Evolutionary conservation across 352 stramenopile species (phyloP).

Genomic region (Pythium utonaiense): DNA sequence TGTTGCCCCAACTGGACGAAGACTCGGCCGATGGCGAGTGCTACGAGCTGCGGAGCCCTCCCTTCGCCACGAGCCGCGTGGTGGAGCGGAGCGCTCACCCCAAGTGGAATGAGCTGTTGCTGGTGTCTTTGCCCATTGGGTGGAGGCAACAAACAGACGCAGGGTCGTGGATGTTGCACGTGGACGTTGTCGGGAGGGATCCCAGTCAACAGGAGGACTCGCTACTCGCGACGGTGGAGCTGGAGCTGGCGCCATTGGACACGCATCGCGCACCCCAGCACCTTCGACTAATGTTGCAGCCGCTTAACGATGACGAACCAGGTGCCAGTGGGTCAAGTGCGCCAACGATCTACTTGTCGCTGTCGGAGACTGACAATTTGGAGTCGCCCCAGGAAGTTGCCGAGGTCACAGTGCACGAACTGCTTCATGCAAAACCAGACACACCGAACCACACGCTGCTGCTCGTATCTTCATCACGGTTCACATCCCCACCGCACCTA

Average conservation of each 20-base stretch:
- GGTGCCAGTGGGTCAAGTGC: neutral
- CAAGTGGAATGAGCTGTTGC: constrained; percentile 69
- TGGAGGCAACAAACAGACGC: constrained; percentile 25
- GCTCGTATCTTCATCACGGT: neutral
- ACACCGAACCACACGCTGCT: neutral
- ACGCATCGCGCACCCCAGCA: neutral
- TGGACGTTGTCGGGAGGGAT: constrained; percentile 65
- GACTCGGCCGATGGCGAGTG: constrained; percentile 10
- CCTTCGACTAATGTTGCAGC: constrained; percentile 7
- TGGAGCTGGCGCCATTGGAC: constrained; percentile 10
- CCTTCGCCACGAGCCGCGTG: constrained; percentile 64
- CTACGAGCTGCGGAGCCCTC: constrained; percentile 51
- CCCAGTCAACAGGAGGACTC: constrained; percentile 64
- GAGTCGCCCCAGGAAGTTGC: constrained; percentile 3
- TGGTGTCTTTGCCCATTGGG: constrained; percentile 44
- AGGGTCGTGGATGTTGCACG: constrained; percentile 24
- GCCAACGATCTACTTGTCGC: constrained; percentile 5
- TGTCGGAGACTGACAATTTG: constrained; percentile 2
- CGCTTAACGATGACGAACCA: neutral
- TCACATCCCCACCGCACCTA: neutral
- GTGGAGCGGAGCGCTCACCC: constrained; percentile 32
- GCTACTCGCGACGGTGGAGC: constrained; percentile 16
- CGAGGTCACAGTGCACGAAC: constrained; percentile 11
- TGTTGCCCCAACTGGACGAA: constrained; percentile 8
- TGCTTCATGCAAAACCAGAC: neutral